Base-by-base conservation (phyloP, 106 monocot genomes). In the Posidonia australis region DNA sequence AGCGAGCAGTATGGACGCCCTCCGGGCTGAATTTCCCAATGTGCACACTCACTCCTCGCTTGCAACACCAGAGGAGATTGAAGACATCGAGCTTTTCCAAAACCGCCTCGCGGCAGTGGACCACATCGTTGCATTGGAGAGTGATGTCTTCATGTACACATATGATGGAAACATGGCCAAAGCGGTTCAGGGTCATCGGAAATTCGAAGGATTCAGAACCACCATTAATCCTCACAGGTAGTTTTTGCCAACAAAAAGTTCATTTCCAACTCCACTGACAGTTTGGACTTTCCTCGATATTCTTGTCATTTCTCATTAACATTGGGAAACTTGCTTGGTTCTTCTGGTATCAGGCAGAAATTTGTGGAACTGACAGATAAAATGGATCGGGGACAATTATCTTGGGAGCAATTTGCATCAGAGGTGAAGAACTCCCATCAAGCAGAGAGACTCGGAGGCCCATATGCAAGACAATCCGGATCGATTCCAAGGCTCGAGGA, bases 91-190 rank as follows among this genome's bases (percentile, higher is more conserved):
- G 22, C 22, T 58, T 45, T 79, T 73, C 32, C 82, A 79, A 60
- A 86, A 82, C 55, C 58, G 79, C 36, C 70, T 86, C 0, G 86
- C 86, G 1, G 82, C 86, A 10, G 26, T 86, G 21, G 86, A 86
- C 64, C 79, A 82, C 65, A 67, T 60, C 10, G 86, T 86, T 0
- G 82, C 86, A 17, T 69, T 86, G 30, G 44, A 74, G 16, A 82
- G 86, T 48, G 86, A 86, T 49, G 77, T 77, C 6, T 86, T 86
- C 62, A 78, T 86, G 32, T 82, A 79, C 42, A 86, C 82, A 10
- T 79, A 86, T 25, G 82, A 79, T 61, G 86, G 86, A 10, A 86
- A 86, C 63, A 86, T 86, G 86, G 86, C 86, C 31, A 86, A 77
- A 55, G 86, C 82, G 25, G 82, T 86, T 31, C 78, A 72, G 25